These are phyloP conservation scores for Coniosporium tulheliwenetii DNA, from an alignment of 2,329 filamentous ascomycete genomes.

Conservation along the genomic window DNA sequence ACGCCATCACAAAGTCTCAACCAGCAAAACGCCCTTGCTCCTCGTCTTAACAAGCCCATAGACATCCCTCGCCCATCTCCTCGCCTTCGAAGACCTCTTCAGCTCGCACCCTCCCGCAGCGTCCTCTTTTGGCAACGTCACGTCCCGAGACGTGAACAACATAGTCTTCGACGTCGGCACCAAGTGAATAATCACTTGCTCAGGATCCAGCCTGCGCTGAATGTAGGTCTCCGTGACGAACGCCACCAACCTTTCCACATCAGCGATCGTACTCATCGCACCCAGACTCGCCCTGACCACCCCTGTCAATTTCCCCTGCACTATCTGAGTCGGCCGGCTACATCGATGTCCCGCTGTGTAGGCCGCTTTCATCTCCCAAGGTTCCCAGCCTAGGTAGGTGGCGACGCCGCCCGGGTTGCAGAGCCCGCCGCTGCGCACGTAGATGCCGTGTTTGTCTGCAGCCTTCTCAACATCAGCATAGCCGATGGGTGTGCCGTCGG, in stretches of 20 bases:
- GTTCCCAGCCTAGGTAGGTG: constrained; percentile 31
- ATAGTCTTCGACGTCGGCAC: too few relatives aligned
- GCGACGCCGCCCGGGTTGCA: constrained; percentile 39
- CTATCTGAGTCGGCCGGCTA: constrained; percentile 35
- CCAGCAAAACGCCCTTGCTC: too few relatives aligned
- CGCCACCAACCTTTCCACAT: constrained; percentile 34
- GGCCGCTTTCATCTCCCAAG: constrained; percentile 38
- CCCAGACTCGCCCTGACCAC: constrained; percentile 47
- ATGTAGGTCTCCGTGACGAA: constrained; percentile 19
- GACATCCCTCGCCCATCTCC: too few relatives aligned
- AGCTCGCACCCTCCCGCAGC: too few relatives aligned
- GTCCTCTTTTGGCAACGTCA: too few relatives aligned
- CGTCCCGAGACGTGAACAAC: too few relatives aligned
- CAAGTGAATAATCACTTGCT: too few relatives aligned
- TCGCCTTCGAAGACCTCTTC: too few relatives aligned
- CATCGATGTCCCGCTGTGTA: constrained; percentile 44
- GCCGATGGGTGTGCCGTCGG: constrained; percentile 36
- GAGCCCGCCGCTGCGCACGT: constrained; percentile 42
- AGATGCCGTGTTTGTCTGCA: constrained; percentile 40
- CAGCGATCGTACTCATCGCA: constrained; percentile 42
- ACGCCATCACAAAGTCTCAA: too few relatives aligned
- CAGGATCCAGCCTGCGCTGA: neutral
- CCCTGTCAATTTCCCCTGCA: constrained; percentile 40
- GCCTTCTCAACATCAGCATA: constrained; percentile 44
- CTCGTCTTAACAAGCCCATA: too few relatives aligned